Percentiles rank a stretch among this genome's conserved stretches.
These are phyloP conservation scores for Termitomyces sp. DNA, from an alignment of 768 basidiomycete species.

Conservation along the genomic window DNA sequence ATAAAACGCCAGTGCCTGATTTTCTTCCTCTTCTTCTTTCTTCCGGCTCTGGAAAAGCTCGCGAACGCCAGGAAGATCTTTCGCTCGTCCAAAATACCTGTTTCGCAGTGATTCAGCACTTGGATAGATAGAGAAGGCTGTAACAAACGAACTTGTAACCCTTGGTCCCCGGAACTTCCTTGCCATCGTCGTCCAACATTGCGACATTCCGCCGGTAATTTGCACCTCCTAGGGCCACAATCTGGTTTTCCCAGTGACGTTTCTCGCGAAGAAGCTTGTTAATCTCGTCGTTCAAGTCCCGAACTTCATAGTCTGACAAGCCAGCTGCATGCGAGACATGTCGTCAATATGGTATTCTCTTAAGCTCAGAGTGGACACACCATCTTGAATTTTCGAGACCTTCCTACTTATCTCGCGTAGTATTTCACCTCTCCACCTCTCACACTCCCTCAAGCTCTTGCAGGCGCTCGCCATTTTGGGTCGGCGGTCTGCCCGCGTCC, in stretches of 20 bases:
- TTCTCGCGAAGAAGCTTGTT: slow-evolving; percentile 96
- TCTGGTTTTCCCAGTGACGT: slow-evolving; percentile 96
- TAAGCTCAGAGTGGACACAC: too few relatives aligned
- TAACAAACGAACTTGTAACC: slow-evolving; percentile 83
- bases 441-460: slow-evolving; percentile 89
- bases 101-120: too few relatives aligned
- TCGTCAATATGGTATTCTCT: too few relatives aligned
- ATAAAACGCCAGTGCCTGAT: slow-evolving; percentile 68
- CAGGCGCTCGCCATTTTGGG: slow-evolving; percentile 91
- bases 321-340: slow-evolving; percentile 77
- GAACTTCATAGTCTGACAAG: slow-evolving; percentile 91
- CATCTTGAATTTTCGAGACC: slow-evolving; percentile 95
- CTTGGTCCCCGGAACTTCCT: slow-evolving; percentile 93
- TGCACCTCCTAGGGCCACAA: slow-evolving; percentile 92
- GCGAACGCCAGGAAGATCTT: slow-evolving; percentile 91
- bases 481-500: slow-evolving; percentile 77
- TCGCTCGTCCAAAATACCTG: too few relatives aligned
- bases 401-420: slow-evolving; percentile 92
- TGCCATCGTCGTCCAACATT: slow-evolving; percentile 93
- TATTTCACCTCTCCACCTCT: slow-evolving; percentile 95
- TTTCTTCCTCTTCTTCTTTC: slow-evolving; percentile 88
- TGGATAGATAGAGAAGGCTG: too few relatives aligned
- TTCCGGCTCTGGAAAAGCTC: slow-evolving; percentile 88
- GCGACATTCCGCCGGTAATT: slow-evolving; percentile 93
- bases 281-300: slow-evolving; percentile 96